These are phyloP conservation scores for Neurospora sp. DNA, from an alignment of 495 filamentous ascomycete species.

Conservation along the genomic window DNA sequence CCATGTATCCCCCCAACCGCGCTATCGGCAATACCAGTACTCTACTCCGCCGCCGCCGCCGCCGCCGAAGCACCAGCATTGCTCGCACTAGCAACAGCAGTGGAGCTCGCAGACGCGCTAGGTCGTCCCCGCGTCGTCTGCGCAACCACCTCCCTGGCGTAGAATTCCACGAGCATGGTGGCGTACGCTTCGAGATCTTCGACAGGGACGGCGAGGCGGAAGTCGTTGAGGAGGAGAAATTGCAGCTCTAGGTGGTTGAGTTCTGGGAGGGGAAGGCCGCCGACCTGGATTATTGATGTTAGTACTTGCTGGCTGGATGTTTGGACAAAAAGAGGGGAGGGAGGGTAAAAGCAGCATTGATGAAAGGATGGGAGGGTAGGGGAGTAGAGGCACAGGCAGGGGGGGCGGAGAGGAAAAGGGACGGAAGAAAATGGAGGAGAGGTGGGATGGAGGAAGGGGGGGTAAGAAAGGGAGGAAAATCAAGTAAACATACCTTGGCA, in stretches of 20 bases:
- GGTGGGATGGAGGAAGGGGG: not conserved
- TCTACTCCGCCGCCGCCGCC: not conserved
- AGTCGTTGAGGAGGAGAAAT: slow-evolving; percentile 94
- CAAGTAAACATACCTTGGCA: slow-evolving; percentile 65
- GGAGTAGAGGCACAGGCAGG: not conserved
- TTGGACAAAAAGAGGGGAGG: not conserved
- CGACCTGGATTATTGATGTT: slow-evolving; percentile 51
- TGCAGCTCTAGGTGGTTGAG: slow-evolving; percentile 96
- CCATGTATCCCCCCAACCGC: not conserved
- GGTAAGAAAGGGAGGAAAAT: not conserved
- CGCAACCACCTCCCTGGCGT: slow-evolving; percentile 79
- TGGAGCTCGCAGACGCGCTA: not conserved
- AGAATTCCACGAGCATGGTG: slow-evolving; percentile 98
- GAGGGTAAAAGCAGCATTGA: too few relatives aligned
- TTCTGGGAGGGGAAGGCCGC: slow-evolving; percentile 89
- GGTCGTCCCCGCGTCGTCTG: slow-evolving; percentile 25
- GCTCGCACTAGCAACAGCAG: not conserved
- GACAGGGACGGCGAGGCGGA: slow-evolving; percentile 85
- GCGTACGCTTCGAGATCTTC: slow-evolving; percentile 96
- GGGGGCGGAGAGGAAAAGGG: not conserved
- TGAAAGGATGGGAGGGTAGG: not conserved
- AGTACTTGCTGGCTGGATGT: not conserved
- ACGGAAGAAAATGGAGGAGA: not conserved
- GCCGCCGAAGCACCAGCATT: not conserved
- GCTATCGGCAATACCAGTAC: not conserved